Conservation (phyloP, 139 green algal genomes). For the Axilococcus clingmanii region DNA sequence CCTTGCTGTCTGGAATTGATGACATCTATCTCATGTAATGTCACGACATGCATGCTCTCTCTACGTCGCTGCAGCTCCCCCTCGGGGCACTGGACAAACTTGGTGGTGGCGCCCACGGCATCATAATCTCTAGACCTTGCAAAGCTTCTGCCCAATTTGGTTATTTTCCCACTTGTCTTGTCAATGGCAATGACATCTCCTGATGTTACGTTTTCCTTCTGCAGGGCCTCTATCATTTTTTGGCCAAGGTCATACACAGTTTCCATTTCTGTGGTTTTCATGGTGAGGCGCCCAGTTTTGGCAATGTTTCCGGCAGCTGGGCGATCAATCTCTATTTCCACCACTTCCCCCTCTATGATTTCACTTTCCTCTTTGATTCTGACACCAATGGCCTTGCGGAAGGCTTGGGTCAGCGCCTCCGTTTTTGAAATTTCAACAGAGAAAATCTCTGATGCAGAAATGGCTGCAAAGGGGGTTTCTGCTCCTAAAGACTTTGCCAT, state of each 20-base stretch:
- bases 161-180: conserved; percentile 86
- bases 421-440: conserved; percentile 98
- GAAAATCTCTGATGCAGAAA: conserved; percentile 95
- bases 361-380: conserved; percentile 97
- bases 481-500: conserved; percentile 94
- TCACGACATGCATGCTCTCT: conserved; percentile 96
- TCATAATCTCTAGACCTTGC: conserved; percentile 91
- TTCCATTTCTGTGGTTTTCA: conserved; percentile 99
- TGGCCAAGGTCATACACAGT: conserved; percentile 95
- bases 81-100: conserved; percentile 96
- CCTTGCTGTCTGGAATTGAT: conserved; percentile 64
- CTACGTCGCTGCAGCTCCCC: conserved; percentile 97
- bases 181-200: conserved; percentile 97
- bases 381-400: conserved; percentile 92
- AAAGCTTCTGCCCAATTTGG: conserved; percentile 88
- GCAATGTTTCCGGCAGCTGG: conserved; percentile 52
- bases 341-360: conserved; percentile 97
- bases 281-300: conserved; percentile 90
- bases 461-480: conserved; percentile 97
- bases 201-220: conserved; percentile 77
- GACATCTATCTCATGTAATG: conserved; percentile 56
- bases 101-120: conserved; percentile 79
- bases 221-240: conserved; percentile 87
- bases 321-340: conserved; percentile 96
- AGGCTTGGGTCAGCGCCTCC: conserved; percentile 96